phyloP scores from a whole-genome alignment of 495 filamentous ascomycete genomes.

The Penicillium coffeae region DNA sequence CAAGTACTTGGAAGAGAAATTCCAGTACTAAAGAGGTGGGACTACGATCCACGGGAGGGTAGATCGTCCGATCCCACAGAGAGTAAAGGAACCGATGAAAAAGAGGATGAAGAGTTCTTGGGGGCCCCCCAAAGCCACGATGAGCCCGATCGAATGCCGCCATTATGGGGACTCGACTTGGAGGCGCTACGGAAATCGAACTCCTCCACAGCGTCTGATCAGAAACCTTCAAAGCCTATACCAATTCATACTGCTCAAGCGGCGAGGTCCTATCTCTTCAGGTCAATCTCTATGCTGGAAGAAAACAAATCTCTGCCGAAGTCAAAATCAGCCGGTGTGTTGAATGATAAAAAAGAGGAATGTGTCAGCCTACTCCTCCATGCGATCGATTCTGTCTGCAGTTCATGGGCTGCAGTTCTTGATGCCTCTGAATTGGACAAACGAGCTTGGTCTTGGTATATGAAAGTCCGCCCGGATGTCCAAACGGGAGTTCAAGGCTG shows the following conservation, averaged over 20 bases:
- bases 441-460: conserved; percentile 78
- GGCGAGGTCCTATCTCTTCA: conserved; percentile 41
- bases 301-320: not conserved
- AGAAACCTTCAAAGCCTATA: conserved; percentile 30
- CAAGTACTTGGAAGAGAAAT: conserved; percentile 69
- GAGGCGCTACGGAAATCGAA: conserved; percentile 54
- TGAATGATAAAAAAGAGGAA: conserved; percentile 55
- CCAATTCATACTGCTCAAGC: conserved; percentile 66
- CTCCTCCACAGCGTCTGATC: conserved; percentile 3
- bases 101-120: conserved; percentile 5
- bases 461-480: conserved; percentile 67
- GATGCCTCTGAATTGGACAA: conserved; percentile 61
- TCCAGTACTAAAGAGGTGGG: conserved; percentile 69
- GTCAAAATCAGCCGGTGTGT: conserved; percentile 21
- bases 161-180: conserved; percentile 77
- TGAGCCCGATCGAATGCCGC: conserved; percentile 26
- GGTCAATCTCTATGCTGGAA: conserved; percentile 23
- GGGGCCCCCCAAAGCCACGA: conserved; percentile 8
- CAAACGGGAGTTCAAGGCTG: conserved; percentile 68
- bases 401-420: conserved; percentile 61
- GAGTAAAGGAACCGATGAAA: not conserved
- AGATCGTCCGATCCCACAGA: conserved; percentile 9
- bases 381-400: conserved; percentile 63
- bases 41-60: conserved; percentile 62
- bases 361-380: conserved; percentile 64